phyloP scores from a whole-genome alignment of 2,329 filamentous ascomycete species.

The Cytospora paraplurivora region DNA sequence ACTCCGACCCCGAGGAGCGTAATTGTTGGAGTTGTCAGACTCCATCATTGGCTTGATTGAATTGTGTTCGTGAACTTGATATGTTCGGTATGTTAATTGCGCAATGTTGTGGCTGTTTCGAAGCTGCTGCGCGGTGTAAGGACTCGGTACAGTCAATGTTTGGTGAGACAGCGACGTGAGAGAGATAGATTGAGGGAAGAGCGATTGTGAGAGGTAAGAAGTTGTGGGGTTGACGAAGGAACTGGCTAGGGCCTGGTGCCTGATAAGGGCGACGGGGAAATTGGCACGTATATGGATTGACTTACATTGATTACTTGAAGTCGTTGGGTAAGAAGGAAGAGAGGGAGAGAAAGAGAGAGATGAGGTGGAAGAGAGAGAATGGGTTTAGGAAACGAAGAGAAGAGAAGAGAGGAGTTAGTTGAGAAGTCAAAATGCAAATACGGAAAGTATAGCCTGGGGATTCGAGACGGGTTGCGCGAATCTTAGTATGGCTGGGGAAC shows the following conservation, averaged over 20 bases:
- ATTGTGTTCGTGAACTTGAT: background rate
- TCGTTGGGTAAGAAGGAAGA: background rate
- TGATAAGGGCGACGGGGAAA: background rate
- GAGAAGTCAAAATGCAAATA: background rate
- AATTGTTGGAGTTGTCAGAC: constrained; percentile 13
- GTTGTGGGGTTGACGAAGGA: background rate
- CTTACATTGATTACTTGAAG: background rate
- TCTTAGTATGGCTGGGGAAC: constrained; percentile 1
- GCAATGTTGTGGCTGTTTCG: background rate
- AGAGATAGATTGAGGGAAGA: background rate
- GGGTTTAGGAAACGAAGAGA: no score
- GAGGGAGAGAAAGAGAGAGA: background rate
- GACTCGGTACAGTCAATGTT: background rate
- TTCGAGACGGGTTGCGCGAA: background rate
- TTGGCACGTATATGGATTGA: background rate
- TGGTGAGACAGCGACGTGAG: background rate
- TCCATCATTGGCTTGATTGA: constrained; percentile 5
- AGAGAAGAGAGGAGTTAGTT: background rate
- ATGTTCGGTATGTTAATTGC: background rate
- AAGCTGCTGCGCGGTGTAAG: background rate
- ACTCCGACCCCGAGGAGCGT: constrained; percentile 3
- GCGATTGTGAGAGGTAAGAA: background rate
- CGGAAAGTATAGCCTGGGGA: background rate
- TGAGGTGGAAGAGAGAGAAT: background rate
- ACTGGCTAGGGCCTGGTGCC: no score